Evolutionary conservation across 139 green algal genomes (phyloP).

Genomic region (Closterium sp.): DNA sequence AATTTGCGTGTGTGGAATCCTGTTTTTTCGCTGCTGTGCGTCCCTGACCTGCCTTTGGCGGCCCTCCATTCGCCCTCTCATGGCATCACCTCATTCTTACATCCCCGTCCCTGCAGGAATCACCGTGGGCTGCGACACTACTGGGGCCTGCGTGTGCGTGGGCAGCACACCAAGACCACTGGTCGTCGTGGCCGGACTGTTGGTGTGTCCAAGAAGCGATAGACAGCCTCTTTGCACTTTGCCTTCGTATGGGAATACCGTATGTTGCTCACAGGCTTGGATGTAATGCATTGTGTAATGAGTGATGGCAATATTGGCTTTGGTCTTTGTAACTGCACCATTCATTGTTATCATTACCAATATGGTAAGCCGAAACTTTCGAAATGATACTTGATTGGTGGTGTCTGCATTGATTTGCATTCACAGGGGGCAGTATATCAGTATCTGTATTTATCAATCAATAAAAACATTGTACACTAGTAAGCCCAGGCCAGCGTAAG

Average conservation of each 20-base stretch:
- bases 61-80: too few relatives aligned
- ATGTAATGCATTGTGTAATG: not conserved
- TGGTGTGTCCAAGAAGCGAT: conserved; percentile 64
- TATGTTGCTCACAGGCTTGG: not conserved
- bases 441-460: too few relatives aligned
- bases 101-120: conserved; percentile 21
- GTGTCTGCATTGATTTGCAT: too few relatives aligned
- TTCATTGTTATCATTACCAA: too few relatives aligned
- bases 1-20: not conserved
- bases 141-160: conserved; percentile 95
- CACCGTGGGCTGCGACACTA: conserved; percentile 86
- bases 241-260: not conserved
- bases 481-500: too few relatives aligned
- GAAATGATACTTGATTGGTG: too few relatives aligned
- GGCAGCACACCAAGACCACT: conserved; percentile 99
- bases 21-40: not conserved
- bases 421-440: too few relatives aligned
- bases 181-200: conserved; percentile 89
- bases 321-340: too few relatives aligned
- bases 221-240: not conserved
- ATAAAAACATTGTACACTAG: too few relatives aligned
- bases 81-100: not conserved
- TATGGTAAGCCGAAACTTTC: too few relatives aligned
- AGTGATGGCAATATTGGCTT: too few relatives aligned
- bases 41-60: not conserved